Base-by-base conservation (phyloP, 495 filamentous ascomycete genomes). In the Aspergillus nanangensis region DNA sequence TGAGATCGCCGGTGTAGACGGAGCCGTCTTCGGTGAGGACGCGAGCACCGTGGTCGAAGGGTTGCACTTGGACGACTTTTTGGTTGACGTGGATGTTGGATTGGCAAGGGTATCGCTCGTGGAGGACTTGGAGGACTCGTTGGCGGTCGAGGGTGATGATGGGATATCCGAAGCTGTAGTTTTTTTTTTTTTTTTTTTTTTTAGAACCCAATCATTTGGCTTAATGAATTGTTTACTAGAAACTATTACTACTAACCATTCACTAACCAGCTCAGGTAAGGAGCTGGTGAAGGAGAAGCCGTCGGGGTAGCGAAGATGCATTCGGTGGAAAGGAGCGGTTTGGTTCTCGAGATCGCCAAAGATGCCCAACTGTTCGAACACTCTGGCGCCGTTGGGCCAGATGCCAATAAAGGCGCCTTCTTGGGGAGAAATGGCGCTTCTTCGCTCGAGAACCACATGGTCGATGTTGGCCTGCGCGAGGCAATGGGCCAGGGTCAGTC, bases 341-440 rank as follows among this genome's bases (percentile, higher is more conserved):
- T 21, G 22, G 3, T 50, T 23, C 13, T 45, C 21, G 10, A 76
- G 37, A 10, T 46, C 54, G 20, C 72, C 56, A 5, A 63, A 66
- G 0, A 74, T 51, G 65, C 60, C 74, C 0, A 80, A 45, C 50
- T 81, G 77, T 49, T 75, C 73, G 8, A 77, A 44, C 20, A 76
- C 55, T 13, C 70, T 60, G 1, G 63, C 61, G 27, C 60, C 67
- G 32, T 73, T 33, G n/a, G 54, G 55, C 9, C 55, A 59, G 14
- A 68, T 58, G 9, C 45, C 67, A 14, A 71, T 52, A 11, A 58
- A 57, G 5, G 69, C 59, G 3, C 75, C 75, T 1, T 62, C 45
- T 11, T 69, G 50, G 3, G 71, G 65, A 5, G 59, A 43, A 21
- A 74, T 44, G 3, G 60, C 53, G 8, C 51, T 32, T 5, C 56